Percentiles rank a stretch among this genome's conserved stretches.
Evolutionary conservation across 495 filamentous ascomycete genomes (phyloP).

Genomic region (Gamarada debralockiae): DNA sequence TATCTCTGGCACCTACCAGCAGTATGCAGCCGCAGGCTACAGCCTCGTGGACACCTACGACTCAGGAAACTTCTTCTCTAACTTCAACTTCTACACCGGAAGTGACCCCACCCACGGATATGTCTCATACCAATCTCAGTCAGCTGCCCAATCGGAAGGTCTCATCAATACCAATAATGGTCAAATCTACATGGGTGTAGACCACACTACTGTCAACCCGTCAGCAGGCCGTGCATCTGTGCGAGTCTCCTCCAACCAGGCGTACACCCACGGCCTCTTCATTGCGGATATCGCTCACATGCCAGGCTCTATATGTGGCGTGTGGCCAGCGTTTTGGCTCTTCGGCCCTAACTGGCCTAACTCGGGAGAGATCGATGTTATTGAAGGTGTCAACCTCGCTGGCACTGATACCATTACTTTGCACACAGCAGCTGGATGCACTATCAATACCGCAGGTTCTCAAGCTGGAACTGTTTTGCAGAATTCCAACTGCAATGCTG

Average conservation of each 20-base stretch:
- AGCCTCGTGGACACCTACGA: conserved; percentile 12
- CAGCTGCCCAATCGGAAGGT: conserved; percentile 37
- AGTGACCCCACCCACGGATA: conserved; percentile 73
- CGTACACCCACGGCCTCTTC: conserved; percentile 67
- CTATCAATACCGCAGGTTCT: conserved; percentile 37
- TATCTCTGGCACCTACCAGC: conserved; percentile 1
- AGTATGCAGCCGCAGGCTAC: conserved; percentile 15
- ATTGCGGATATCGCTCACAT: conserved; percentile 75
- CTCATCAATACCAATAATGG: conserved; percentile 44
- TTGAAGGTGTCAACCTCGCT: conserved; percentile 78
- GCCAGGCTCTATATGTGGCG: conserved; percentile 57
- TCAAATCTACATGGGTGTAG: conserved; percentile 52
- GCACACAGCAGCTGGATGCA: conserved; percentile 65
- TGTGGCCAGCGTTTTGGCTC: conserved; percentile 35
- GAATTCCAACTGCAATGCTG: conserved; percentile 51
- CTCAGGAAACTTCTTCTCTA: conserved; percentile 45
- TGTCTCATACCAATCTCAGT: conserved; percentile 50
- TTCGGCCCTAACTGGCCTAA: conserved; percentile 70
- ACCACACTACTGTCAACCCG: conserved; percentile 31
- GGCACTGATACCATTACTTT: conserved; percentile 66
- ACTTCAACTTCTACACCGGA: too few species aligned
- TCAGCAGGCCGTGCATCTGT: conserved; percentile 60
- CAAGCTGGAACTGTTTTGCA: conserved; percentile 45
- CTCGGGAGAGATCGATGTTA: conserved; percentile 85
- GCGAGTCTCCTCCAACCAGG: conserved; percentile 63